Evolutionary conservation across 164 flowering plant genomes (phyloP).

Genomic region (Buxus sempervirens): DNA sequence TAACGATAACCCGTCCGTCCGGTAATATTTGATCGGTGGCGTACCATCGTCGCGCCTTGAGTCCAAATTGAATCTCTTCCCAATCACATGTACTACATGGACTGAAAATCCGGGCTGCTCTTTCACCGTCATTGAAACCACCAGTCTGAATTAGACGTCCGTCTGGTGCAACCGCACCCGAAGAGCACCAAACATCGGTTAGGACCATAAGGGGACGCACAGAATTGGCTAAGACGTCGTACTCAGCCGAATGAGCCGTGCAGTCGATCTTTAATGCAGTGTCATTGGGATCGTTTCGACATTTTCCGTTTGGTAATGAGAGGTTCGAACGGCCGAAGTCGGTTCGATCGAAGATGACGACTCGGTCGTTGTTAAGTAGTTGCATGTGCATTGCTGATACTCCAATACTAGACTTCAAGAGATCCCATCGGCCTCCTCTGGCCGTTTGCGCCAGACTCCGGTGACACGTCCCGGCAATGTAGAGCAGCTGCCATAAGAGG

Average conservation of each 20-base stretch:
- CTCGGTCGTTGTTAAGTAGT: slow-evolving; percentile 72
- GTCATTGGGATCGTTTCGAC: slow-evolving; percentile 48
- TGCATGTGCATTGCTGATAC: slow-evolving; percentile 94
- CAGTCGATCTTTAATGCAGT: slow-evolving; percentile 40
- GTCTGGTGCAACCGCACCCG: slow-evolving; percentile 47
- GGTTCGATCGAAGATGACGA: slow-evolving; percentile 77
- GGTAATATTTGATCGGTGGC: slow-evolving; percentile 73
- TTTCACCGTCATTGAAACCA: slow-evolving; percentile 59
- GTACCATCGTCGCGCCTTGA: slow-evolving; percentile 59
- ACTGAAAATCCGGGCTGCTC: slow-evolving; percentile 32
- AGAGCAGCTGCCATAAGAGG: slow-evolving; percentile 9
- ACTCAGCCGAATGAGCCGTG: slow-evolving; percentile 81
- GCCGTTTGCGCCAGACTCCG: slow-evolving; percentile 21
- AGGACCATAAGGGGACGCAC: slow-evolving; percentile 52
- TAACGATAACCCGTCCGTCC: slow-evolving; percentile 52
- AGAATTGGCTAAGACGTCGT: slow-evolving; percentile 42
- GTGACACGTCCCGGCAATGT: slow-evolving; percentile 1
- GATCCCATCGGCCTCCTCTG: slow-evolving; percentile 55
- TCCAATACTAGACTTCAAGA: slow-evolving; percentile 57
- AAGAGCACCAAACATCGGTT: slow-evolving; percentile 80
- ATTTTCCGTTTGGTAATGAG: slow-evolving; percentile 48
- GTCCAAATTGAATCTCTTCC: slow-evolving; percentile 39
- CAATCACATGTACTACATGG: slow-evolving; percentile 71
- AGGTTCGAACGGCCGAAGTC: slow-evolving; percentile 78
- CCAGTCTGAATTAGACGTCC: slow-evolving; percentile 77